phyloP scores from a whole-genome alignment of 2,329 filamentous ascomycete genomes.

The Didymella keratinophila region DNA sequence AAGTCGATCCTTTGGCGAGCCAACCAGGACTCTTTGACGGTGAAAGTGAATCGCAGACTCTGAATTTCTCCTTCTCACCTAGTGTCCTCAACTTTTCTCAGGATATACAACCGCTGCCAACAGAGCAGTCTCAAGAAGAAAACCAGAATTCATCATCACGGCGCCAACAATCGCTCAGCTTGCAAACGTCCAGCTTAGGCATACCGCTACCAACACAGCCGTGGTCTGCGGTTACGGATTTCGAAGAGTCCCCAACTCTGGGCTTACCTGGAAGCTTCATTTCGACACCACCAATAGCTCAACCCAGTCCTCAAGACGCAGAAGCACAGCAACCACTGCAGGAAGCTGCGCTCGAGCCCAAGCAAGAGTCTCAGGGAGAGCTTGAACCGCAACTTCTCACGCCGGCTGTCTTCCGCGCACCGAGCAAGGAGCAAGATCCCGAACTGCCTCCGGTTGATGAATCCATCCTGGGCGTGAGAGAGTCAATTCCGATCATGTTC shows the following conservation, averaged over 20 bases:
- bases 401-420: slow-evolving; percentile 38
- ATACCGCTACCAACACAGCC: slow-evolving; percentile 41
- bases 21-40: slow-evolving; percentile 13
- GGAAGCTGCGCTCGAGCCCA: not conserved
- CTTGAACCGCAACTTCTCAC: slow-evolving; percentile 39
- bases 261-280: slow-evolving; percentile 71
- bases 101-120: slow-evolving; percentile 11
- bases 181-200: slow-evolving; percentile 40
- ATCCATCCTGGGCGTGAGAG: slow-evolving; percentile 60
- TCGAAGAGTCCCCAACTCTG: slow-evolving; percentile 70
- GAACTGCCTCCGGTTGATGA: slow-evolving; percentile 36
- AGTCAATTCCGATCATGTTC: slow-evolving; percentile 65
- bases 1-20: slow-evolving; percentile 8
- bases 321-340: slow-evolving; percentile 1
- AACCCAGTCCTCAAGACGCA: slow-evolving; percentile 12
- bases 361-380: slow-evolving; percentile 16
- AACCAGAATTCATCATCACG: slow-evolving; percentile 11
- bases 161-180: slow-evolving; percentile 34
- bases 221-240: slow-evolving; percentile 51
- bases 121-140: slow-evolving; percentile 6
- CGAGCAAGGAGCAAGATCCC: slow-evolving; percentile 18
- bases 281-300: slow-evolving; percentile 40
- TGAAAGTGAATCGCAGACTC: slow-evolving; percentile 24
- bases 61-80: slow-evolving; percentile 22
- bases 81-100: slow-evolving; percentile 10